Percentiles rank a stretch among this genome's conserved stretches.
Conservation (phyloP, 2,329 filamentous ascomycete species). For the Cladosporium sp. region DNA sequence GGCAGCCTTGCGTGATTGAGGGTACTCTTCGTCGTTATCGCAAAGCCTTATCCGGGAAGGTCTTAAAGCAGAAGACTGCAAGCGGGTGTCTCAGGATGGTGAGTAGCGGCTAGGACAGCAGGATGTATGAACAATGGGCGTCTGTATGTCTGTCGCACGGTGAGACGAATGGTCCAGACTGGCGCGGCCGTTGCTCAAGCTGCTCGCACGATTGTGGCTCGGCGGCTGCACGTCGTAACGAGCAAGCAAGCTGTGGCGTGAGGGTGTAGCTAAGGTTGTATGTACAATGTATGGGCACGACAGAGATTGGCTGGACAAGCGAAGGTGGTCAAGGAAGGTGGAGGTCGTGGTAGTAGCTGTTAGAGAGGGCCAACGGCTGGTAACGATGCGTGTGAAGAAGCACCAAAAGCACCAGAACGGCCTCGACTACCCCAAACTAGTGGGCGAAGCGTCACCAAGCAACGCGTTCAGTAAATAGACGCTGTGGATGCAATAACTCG, state of each 20-base stretch:
- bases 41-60: slow-evolving; percentile 6
- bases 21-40: neutral
- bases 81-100: slow-evolving; percentile 9
- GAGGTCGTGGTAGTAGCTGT: neutral
- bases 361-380: neutral
- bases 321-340: neutral
- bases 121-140: neutral
- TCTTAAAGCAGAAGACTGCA: neutral
- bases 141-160: slow-evolving; percentile 9
- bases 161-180: slow-evolving; percentile 7
- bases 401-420: neutral
- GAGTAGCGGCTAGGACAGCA: neutral
- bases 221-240: slow-evolving; percentile 11
- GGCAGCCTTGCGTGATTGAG: neutral
- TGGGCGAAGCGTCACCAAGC: slow-evolving; percentile 10
- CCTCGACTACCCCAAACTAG: neutral
- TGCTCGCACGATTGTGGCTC: slow-evolving; percentile 6
- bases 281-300: neutral
- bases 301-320: neutral
- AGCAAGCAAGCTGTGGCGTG: neutral
- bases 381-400: slow-evolving; percentile 7
- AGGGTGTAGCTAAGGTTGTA: slow-evolving; percentile 1
- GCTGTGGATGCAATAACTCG: too few species aligned
- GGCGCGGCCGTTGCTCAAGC: slow-evolving; percentile 3
- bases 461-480: slow-evolving; percentile 18